Conservation (phyloP, 1,284 basidiomycete genomes). For the Naganishia liquefaciens region DNA sequence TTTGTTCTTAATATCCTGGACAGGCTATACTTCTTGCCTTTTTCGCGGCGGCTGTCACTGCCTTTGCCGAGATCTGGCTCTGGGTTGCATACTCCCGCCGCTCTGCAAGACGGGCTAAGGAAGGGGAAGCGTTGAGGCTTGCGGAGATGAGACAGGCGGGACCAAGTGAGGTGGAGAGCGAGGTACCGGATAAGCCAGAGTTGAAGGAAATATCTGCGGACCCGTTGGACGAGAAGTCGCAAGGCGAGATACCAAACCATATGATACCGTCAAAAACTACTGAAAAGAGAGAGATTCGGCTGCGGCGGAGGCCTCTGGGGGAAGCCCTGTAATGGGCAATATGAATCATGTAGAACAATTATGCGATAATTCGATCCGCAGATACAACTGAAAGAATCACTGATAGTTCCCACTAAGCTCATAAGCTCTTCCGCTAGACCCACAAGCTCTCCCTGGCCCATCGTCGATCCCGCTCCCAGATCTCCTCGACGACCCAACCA, state of each 20-base stretch:
- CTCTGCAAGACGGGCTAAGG: not conserved
- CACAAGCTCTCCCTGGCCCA: slow-evolving; percentile 71
- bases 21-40: slow-evolving; percentile 30
- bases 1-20: not conserved
- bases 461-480: slow-evolving; percentile 81
- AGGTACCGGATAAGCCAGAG: too few species aligned
- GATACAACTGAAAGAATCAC: not conserved
- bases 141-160: slow-evolving; percentile 8
- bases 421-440: not conserved
- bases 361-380: too few species aligned
- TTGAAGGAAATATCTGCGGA: too few species aligned
- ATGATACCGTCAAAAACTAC: too few species aligned
- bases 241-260: too few species aligned
- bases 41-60: slow-evolving; percentile 20
- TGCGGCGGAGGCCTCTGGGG: too few species aligned
- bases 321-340: not conserved
- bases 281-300: too few species aligned
- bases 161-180: not conserved
- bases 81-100: slow-evolving; percentile 22
- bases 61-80: slow-evolving; percentile 30
- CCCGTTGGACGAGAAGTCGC: too few species aligned
- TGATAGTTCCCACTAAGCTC: not conserved
- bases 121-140: slow-evolving; percentile 12
- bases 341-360: not conserved
- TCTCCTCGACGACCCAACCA: slow-evolving; percentile 76